phyloP scores from a whole-genome alignment of 352 stramenopile genomes.

The Phytopythium delawarense region DNA sequence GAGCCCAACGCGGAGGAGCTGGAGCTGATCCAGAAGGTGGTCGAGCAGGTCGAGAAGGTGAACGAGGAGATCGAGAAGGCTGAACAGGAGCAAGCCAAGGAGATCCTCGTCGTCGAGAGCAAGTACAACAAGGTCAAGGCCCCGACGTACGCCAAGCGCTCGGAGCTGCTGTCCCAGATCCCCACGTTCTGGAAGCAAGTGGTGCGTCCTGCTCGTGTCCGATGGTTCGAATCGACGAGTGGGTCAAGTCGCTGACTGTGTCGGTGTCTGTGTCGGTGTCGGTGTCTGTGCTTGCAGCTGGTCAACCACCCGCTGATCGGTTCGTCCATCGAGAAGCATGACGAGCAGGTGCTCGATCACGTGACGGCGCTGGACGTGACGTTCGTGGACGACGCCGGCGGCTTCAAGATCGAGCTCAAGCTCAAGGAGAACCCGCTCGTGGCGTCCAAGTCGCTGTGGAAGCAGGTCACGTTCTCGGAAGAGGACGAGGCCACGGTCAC shows the following conservation, averaged over 20 bases:
- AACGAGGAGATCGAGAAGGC: conserved; percentile 63
- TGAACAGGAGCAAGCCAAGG: conserved; percentile 54
- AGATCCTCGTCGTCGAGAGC: conserved; percentile 71
- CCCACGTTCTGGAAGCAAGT: conserved; percentile 76
- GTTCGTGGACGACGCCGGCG: conserved; percentile 56
- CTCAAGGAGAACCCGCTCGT: conserved; percentile 75
- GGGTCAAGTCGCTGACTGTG: neutral
- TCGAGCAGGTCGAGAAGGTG: conserved; percentile 43
- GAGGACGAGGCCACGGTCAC: conserved; percentile 58
- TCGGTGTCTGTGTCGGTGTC: neutral
- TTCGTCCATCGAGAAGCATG: conserved; percentile 38
- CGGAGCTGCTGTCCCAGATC: conserved; percentile 57
- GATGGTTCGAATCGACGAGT: neutral
- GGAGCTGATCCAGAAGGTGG: conserved; percentile 51
- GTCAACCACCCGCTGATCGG: conserved; percentile 65
- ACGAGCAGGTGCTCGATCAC: conserved; percentile 48
- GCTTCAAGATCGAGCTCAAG: conserved; percentile 71
- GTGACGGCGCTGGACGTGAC: conserved; percentile 55
- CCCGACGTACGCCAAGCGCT: conserved; percentile 60
- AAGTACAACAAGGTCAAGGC: conserved; percentile 74
- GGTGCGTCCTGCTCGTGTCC: conserved; percentile 27
- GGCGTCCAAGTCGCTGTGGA: conserved; percentile 47
- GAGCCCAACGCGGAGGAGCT: conserved; percentile 23
- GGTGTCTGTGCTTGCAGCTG: conserved; percentile 27
- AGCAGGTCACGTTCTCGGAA: conserved; percentile 68